Percentiles rank a stretch among this genome's conserved stretches.
Evolutionary conservation across 2,329 filamentous ascomycete genomes (phyloP).

Genomic region (Macrophomina tecta): DNA sequence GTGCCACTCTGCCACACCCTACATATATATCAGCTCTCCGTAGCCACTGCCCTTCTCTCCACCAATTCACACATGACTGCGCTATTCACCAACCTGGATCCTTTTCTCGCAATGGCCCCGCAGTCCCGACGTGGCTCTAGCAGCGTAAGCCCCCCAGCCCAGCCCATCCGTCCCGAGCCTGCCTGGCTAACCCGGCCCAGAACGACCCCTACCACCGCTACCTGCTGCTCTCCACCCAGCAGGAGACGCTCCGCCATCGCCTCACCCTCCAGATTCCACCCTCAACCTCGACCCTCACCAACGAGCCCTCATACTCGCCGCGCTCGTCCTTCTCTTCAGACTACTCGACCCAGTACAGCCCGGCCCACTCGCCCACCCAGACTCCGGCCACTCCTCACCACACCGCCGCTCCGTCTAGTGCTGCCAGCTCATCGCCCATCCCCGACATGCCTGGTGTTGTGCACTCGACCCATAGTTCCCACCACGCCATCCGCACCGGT

Average conservation of each 20-base stretch:
- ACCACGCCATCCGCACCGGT: conserved; percentile 29
- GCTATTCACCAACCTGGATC: conserved; percentile 4
- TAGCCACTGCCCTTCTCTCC: not conserved
- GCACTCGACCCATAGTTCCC: conserved; percentile 6
- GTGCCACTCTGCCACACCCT: not conserved
- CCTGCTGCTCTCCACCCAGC: conserved; percentile 48
- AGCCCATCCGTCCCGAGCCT: not conserved
- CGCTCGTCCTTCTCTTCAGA: conserved; percentile 31
- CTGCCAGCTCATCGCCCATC: conserved; percentile 15
- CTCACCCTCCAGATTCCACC: conserved; percentile 45
- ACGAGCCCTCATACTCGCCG: conserved; percentile 42
- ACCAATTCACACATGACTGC: conserved; percentile 6
- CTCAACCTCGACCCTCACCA: conserved; percentile 30
- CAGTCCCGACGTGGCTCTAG: conserved; percentile 18
- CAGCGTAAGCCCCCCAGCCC: conserved; percentile 10
- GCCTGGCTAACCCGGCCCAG: conserved; percentile 26
- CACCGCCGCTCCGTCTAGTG: conserved; percentile 16
- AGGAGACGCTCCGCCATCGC: conserved; percentile 47
- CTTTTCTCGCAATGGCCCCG: conserved; percentile 21
- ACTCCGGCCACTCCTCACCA: conserved; percentile 15
- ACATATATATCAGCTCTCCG: not conserved
- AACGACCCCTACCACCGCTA: conserved; percentile 47
- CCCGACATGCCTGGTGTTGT: conserved; percentile 21
- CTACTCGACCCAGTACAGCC: conserved; percentile 32
- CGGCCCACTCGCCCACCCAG: conserved; percentile 34